These are phyloP conservation scores for Abrus pulchellus DNA, from an alignment of 306 rosid species.

Conservation along the genomic window DNA sequence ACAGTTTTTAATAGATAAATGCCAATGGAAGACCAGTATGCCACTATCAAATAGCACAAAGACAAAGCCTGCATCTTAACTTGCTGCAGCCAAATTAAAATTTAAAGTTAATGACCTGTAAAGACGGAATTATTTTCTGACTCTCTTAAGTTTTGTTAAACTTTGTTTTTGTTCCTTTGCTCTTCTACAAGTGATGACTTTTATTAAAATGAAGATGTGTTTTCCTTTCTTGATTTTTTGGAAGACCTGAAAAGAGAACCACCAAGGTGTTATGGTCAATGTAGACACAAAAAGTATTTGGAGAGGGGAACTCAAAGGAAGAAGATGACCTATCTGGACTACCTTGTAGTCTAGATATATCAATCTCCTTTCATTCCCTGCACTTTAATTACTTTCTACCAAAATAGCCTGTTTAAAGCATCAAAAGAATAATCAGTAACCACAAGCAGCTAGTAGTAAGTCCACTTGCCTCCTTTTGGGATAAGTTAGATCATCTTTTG, in stretches of 20 bases:
- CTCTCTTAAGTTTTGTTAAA: constrained; percentile 43
- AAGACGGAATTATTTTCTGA: constrained; percentile 51
- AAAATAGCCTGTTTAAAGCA: constrained; percentile 38
- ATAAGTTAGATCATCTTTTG: constrained; percentile 44
- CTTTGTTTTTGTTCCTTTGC: constrained; percentile 52
- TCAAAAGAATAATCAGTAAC: constrained; percentile 28
- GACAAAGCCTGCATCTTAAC: constrained; percentile 36
- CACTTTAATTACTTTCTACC: constrained; percentile 25
- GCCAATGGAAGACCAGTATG: constrained; percentile 37
- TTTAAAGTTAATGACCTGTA: constrained; percentile 42
- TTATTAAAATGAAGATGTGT: constrained; percentile 56
- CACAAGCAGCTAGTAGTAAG: constrained; percentile 33
- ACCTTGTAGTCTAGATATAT: constrained; percentile 13
- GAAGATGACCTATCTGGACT: constrained; percentile 26
- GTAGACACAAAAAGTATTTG: constrained; percentile 27
- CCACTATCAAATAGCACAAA: constrained; percentile 27
- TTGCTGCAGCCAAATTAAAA: constrained; percentile 33
- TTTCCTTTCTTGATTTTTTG: constrained; percentile 53
- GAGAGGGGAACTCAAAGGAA: constrained; percentile 25
- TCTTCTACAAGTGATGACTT: constrained; percentile 52
- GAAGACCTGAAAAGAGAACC: constrained; percentile 56
- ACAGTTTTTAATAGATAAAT: constrained; percentile 18
- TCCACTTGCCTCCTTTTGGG: constrained; percentile 61
- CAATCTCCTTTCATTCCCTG: constrained; percentile 12
- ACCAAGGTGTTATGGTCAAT: constrained; percentile 48